Percentiles rank a stretch among this genome's conserved stretches.
Conservation (phyloP, 441 rosid genomes). For the Croton laevigatus region DNA sequence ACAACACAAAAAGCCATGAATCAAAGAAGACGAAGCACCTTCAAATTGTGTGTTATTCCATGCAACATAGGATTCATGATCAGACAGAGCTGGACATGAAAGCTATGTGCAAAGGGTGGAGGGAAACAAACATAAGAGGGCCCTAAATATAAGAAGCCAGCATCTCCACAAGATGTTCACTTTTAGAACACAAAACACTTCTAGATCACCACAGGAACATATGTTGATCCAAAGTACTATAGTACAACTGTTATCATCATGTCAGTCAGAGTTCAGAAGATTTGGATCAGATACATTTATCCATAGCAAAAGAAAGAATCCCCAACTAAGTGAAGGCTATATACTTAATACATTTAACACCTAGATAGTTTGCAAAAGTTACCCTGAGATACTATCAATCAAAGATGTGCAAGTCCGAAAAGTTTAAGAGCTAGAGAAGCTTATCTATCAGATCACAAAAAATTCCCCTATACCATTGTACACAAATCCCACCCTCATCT, state of each 20-base stretch:
- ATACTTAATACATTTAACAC: background rate
- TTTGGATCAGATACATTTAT: no score
- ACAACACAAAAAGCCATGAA: constrained; percentile 1
- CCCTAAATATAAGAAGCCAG: background rate
- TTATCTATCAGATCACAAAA: background rate
- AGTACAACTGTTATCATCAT: background rate
- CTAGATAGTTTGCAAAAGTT: background rate
- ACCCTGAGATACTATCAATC: background rate
- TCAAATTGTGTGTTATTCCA: background rate
- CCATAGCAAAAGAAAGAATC: background rate
- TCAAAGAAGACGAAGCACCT: background rate
- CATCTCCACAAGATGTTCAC: background rate
- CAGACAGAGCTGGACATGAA: background rate
- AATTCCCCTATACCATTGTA: background rate
- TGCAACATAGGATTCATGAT: background rate
- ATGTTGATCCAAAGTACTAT: background rate
- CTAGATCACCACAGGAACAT: background rate
- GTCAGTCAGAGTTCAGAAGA: constrained; percentile 1
- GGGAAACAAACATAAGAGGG: background rate
- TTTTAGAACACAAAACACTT: background rate
- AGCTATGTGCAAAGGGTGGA: background rate
- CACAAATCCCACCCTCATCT: background rate
- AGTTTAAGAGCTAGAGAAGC: background rate
- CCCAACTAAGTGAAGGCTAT: background rate
- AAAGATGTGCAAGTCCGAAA: background rate